Conservation (phyloP, 495 filamentous ascomycete species). For the Elaphomyces granulatus region DNA sequence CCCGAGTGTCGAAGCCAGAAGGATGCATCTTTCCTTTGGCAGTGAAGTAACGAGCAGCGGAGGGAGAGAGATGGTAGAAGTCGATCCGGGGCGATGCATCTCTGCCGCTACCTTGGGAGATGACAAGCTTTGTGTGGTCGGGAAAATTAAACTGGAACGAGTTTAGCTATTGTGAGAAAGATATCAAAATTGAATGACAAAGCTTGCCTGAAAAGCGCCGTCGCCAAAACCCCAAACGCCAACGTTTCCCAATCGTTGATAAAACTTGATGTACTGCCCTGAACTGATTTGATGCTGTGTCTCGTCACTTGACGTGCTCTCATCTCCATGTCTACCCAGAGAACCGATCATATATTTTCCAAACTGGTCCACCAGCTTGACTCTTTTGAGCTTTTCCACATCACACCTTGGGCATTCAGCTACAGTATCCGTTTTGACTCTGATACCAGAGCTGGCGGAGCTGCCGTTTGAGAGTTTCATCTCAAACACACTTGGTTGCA, state of each 20-base stretch:
- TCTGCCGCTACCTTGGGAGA: slow-evolving; percentile 52
- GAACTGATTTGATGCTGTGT: slow-evolving; percentile 6
- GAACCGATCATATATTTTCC: slow-evolving; percentile 81
- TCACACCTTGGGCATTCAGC: slow-evolving; percentile 41
- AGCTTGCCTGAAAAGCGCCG: slow-evolving; percentile 62
- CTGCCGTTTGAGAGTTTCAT: slow-evolving; percentile 13
- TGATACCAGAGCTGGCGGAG: slow-evolving; percentile 20
- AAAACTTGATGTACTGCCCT: slow-evolving; percentile 66
- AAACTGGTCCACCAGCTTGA: slow-evolving; percentile 80
- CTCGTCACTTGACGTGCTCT: slow-evolving; percentile 19
- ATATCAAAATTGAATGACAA: no score
- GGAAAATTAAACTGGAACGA: slow-evolving; percentile 74
- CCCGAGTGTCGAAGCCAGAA: slow-evolving; percentile 32
- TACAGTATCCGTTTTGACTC: slow-evolving; percentile 35
- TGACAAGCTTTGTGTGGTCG: slow-evolving; percentile 86
- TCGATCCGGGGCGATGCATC: slow-evolving; percentile 49
- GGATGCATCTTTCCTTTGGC: slow-evolving; percentile 45
- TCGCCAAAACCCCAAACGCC: slow-evolving; percentile 83
- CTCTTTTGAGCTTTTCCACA: slow-evolving; percentile 53
- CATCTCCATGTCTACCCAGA: slow-evolving; percentile 35
- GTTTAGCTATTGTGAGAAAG: not conserved
- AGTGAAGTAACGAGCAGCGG: slow-evolving; percentile 48
- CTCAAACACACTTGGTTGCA: slow-evolving; percentile 46
- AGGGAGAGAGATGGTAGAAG: slow-evolving; percentile 67
- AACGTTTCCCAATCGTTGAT: slow-evolving; percentile 75